Evolutionary conservation across 768 basidiomycete genomes (phyloP), one percentile per base, ranked within the genome.

Genomic region (Cystobasidium onofrii): DNA sequence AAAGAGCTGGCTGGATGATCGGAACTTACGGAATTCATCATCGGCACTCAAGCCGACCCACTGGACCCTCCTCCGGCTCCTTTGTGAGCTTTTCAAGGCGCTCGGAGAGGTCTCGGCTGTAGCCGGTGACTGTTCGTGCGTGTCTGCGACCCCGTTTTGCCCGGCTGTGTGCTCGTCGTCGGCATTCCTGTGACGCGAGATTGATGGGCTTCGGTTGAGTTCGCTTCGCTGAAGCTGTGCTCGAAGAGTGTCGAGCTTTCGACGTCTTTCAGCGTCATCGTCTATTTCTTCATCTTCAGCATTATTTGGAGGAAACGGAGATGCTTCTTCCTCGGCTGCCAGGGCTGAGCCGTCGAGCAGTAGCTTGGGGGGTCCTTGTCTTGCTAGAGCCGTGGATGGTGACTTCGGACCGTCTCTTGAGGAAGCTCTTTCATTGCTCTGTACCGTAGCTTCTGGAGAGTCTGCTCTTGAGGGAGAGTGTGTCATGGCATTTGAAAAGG

Each of bases 1-100:
- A 7, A 12, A 39, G 63, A 12, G 12, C 34, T 39, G 27, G 39
- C 23, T 34, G 27, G 25, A 20, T 31, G 29, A 12, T 43, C 65
- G 41, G 43, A 39, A 60, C 69, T 60, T n/a, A 71, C 69, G 52
- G 23, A n/a, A 36, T 1, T 44, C 50, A n/a, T 55, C 69, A 18
- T 71, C 54, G 29, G 52, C 69, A 27, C 15, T 60, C 31, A 71
- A 36, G 29, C 69, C 69, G 25, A 71, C 55, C 69, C 69, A 71
- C 34, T 71, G 69, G 34, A 71, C 69, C 25, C 34, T 34, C 25
- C 54, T 1, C 7, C 65, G 65, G 17, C 29, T 50, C 17, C 65
- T 3, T 43, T 60, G 57, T 2, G 57, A 60, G 57, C 27, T 64
- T 27, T 41, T 64, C 7, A 46, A 12, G 17, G 31, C 63, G 41